Conservation (phyloP, 768 basidiomycete species). For the Suillus variegatus region DNA sequence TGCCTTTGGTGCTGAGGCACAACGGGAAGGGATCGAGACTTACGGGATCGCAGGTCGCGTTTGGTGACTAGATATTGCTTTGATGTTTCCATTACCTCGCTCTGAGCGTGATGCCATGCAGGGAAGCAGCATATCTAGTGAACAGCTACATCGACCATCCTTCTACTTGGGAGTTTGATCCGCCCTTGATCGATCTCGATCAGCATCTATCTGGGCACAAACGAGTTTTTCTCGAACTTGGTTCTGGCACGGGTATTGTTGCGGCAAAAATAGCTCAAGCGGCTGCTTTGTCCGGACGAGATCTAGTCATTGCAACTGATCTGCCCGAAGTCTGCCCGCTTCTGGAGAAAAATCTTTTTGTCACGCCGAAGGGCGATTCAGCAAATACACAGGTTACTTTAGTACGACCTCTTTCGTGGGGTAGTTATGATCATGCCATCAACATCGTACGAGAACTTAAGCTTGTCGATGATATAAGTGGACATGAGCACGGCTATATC, state of each 20-base stretch:
- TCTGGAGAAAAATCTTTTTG: slow-evolving; percentile 41
- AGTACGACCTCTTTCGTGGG: slow-evolving; percentile 74
- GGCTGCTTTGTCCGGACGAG: slow-evolving; percentile 29
- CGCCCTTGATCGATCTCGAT: slow-evolving; percentile 42
- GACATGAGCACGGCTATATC: slow-evolving; percentile 22
- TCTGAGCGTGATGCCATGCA: slow-evolving; percentile 29
- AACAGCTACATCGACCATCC: slow-evolving; percentile 51
- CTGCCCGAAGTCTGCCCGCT: slow-evolving; percentile 70
- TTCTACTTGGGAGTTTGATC: slow-evolving; percentile 49
- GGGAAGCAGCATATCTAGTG: slow-evolving; percentile 75
- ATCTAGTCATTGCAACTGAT: slow-evolving; percentile 62
- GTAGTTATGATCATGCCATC: slow-evolving; percentile 45
- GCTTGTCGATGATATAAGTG: slow-evolving; percentile 11
- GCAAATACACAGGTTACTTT: slow-evolving; percentile 9
- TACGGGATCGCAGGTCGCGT: slow-evolving; percentile 87
- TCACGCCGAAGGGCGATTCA: slow-evolving; percentile 1
- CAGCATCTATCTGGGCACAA: slow-evolving; percentile 13
- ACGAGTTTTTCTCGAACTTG: slow-evolving; percentile 66
- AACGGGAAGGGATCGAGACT: slow-evolving; percentile 59
- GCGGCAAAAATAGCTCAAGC: slow-evolving; percentile 47
- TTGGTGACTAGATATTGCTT: slow-evolving; percentile 52
- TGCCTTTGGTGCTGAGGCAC: slow-evolving; percentile 38
- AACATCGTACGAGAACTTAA: slow-evolving; percentile 42
- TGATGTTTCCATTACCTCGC: slow-evolving; percentile 15
- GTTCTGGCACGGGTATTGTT: slow-evolving; percentile 75